A percentile compares a stretch with the other conserved stretches of the same genome.
Evolutionary conservation across 495 filamentous ascomycete species (phyloP).

Genomic region (Lasiosphaeria hispida): DNA sequence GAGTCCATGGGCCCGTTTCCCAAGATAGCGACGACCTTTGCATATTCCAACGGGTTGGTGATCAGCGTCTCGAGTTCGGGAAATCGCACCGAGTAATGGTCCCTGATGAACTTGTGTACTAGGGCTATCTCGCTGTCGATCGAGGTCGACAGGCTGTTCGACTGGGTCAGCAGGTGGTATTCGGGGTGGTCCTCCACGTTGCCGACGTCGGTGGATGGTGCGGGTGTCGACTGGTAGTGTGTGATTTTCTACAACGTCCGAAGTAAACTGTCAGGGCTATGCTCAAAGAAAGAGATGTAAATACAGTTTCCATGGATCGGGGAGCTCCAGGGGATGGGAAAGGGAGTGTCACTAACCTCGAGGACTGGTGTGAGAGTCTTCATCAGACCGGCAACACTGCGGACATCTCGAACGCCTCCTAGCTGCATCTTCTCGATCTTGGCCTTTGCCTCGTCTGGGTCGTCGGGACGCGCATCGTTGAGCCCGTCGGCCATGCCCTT

Average conservation of each 20-base stretch:
- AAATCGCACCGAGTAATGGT: slow-evolving; percentile 92
- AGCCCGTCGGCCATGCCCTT: slow-evolving; percentile 52
- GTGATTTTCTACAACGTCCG: slow-evolving; percentile 66
- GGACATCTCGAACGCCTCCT: slow-evolving; percentile 67
- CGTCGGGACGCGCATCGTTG: slow-evolving; percentile 45
- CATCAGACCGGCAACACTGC: slow-evolving; percentile 71
- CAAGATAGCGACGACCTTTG: slow-evolving; percentile 90
- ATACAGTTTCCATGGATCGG: slow-evolving; percentile 28
- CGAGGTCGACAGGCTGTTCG: slow-evolving; percentile 79
- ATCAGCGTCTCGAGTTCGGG: slow-evolving; percentile 95
- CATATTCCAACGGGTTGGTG: slow-evolving; percentile 89
- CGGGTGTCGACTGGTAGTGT: slow-evolving; percentile 65
- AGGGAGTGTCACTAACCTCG: slow-evolving; percentile 58
- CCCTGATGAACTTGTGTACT: slow-evolving; percentile 91
- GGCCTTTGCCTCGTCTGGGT: slow-evolving; percentile 67
- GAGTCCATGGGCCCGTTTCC: slow-evolving; percentile 90
- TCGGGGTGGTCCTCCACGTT: slow-evolving; percentile 83
- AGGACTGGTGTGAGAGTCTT: slow-evolving; percentile 72
- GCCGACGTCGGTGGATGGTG: slow-evolving; percentile 63
- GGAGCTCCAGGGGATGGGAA: slow-evolving; percentile 9
- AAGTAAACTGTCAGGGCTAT: slow-evolving; percentile 59
- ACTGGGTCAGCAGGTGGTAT: slow-evolving; percentile 77
- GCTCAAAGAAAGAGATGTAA: slow-evolving; percentile 46
- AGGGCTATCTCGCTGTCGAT: slow-evolving; percentile 90
- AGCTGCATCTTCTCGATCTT: slow-evolving; percentile 78